Evolutionary conservation across 176 grass and related monocot species (phyloP), one percentile per base, ranked within the genome.

Genomic region (Poa pratensis): DNA sequence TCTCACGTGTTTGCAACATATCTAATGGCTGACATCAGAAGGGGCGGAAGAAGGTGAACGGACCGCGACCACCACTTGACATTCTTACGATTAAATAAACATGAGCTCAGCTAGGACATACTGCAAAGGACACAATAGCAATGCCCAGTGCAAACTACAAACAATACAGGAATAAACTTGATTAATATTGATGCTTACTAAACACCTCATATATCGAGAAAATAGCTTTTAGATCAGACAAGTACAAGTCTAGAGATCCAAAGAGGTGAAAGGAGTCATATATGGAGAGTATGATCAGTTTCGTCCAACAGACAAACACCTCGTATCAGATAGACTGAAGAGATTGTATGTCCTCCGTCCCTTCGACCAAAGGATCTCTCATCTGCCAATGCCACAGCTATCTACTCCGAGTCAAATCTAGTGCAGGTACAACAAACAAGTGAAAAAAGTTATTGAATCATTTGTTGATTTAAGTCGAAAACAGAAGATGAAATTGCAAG

Each of bases 171-270:
- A 55, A 58, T 34, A 58, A 26, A 71, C 50, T 70, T 54, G 20
- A 57, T 35, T 51, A 46, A 52, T 16, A 68, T 12, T 67, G 14
- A 27, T 82, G 65, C 28, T 43, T 18, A 71, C 24, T 9, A 71
- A 71, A 42, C 15, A 54, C 40, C 14, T 45, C 37, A 62, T 20
- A 63, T 59, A 79, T 45, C 28, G 50, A 27, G 52, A 5, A 77
- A 83, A 52, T 34, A 49, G 50, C 27, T 50, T 77, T 52, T 42
- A 76, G 22, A 60, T 77, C 35, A 82, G 37, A 59, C 24, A 86
- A 79, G 24, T 35, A 82, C 37, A 82, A 35, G 39, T 35, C 76
- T 76, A 75, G 55, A 52, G 34, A 22, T 13, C 59, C 46, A 52
- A 7, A 37, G 5, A 60, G 55, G 60, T 35, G 70, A 60, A 76